phyloP scores from a whole-genome alignment of 1,284 basidiomycete species.

The Cryptococcus sp. region DNA sequence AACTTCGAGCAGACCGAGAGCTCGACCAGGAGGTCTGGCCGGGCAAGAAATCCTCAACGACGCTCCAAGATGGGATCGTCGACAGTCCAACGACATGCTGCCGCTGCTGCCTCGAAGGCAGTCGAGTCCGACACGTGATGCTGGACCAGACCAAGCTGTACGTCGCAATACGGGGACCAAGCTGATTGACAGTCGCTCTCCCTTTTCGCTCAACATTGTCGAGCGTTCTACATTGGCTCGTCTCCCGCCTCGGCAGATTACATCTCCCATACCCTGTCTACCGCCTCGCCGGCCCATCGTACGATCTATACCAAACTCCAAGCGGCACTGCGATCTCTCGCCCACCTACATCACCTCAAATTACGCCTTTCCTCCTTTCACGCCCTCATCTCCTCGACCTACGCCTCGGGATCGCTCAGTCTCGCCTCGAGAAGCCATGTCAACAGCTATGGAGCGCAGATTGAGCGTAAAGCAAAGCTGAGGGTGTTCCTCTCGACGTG shows the following conservation, averaged over 20 bases:
- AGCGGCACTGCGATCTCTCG: conserved; percentile 32
- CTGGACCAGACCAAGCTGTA: background rate
- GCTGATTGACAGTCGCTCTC: conserved; percentile 23
- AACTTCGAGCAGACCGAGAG: background rate
- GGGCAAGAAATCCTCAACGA: background rate
- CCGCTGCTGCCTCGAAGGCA: background rate
- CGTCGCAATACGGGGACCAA: background rate
- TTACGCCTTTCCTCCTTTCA: conserved; percentile 38
- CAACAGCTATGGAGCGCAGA: conserved; percentile 14
- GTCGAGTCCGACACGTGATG: background rate
- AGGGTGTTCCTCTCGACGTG: conserved; percentile 29
- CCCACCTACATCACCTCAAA: conserved; percentile 40
- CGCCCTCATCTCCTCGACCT: conserved; percentile 33
- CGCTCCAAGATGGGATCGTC: background rate
- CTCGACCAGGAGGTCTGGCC: background rate
- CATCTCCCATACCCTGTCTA: conserved; percentile 35
- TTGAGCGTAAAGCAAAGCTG: conserved; percentile 30
- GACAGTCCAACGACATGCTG: background rate
- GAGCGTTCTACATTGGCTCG: conserved; percentile 33
- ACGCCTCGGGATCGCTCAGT: conserved; percentile 29
- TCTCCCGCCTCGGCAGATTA: conserved; percentile 23
- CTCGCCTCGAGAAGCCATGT: conserved; percentile 26
- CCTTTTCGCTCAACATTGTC: conserved; percentile 39
- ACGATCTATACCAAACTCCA: conserved; percentile 40
- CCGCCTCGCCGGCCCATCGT: conserved; percentile 34